Evolutionary conservation across 495 filamentous ascomycete genomes (phyloP).

Genomic region (Neurospora sp.): DNA sequence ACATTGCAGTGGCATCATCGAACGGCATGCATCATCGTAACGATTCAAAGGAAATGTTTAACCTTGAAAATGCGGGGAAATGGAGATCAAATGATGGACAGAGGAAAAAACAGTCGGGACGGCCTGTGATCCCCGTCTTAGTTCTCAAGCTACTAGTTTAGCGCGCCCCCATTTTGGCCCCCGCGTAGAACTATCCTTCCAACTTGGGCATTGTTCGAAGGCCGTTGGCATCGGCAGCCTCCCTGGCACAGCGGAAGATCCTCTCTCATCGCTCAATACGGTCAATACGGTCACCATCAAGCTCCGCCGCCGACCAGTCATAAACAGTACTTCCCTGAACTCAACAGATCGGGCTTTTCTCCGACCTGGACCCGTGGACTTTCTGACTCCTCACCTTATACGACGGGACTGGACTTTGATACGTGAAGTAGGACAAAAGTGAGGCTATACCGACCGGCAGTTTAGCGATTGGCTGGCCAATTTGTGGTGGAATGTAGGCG

Average conservation of each 20-base stretch:
- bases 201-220: background rate
- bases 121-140: too few relatives aligned
- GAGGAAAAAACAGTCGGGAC: too few relatives aligned
- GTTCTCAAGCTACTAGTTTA: background rate
- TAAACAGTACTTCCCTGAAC: background rate
- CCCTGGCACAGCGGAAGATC: too few relatives aligned
- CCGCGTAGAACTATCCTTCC: background rate
- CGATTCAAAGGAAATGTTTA: too few relatives aligned
- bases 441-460: background rate
- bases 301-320: too few relatives aligned
- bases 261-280: too few relatives aligned
- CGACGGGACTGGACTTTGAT: background rate
- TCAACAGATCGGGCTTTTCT: background rate
- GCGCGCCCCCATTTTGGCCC: background rate
- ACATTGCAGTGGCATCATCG: too few relatives aligned
- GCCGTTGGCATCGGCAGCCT: too few relatives aligned
- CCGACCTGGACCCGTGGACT: background rate
- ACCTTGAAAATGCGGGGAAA: too few relatives aligned
- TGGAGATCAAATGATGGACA: too few relatives aligned
- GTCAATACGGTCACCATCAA: too few relatives aligned
- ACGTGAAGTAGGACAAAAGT: background rate
- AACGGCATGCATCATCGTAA: too few relatives aligned
- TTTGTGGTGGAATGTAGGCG: background rate
- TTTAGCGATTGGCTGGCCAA: background rate
- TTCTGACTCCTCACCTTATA: background rate